A percentile compares a stretch with the other conserved stretches of the same genome.
phyloP scores from a whole-genome alignment of 2,329 filamentous ascomycete species.

The Beauveria caledonica region DNA sequence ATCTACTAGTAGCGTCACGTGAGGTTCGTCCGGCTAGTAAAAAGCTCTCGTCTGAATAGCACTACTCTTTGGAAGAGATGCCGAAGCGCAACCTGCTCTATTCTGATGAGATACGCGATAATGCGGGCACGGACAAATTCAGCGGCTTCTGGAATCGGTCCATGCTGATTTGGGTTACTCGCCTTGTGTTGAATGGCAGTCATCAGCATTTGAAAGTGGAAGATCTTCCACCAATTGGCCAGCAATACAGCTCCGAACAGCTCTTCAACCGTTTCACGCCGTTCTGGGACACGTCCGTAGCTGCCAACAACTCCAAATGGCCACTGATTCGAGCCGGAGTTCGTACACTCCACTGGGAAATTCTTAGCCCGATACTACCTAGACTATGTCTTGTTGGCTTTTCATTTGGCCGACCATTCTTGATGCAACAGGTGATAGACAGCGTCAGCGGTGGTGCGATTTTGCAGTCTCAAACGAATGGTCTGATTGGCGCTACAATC shows the following conservation, averaged over 20 bases:
- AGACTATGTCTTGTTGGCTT: not conserved
- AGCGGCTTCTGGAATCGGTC: slow-evolving; percentile 14
- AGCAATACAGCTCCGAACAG: not conserved
- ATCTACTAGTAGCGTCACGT: no score
- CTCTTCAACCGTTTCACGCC: not conserved
- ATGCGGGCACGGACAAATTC: slow-evolving; percentile 15
- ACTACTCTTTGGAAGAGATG: slow-evolving; percentile 24
- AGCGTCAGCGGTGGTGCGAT: not conserved
- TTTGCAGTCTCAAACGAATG: not conserved
- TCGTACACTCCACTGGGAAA: not conserved
- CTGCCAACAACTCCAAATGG: not conserved
- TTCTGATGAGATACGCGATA: slow-evolving; percentile 1
- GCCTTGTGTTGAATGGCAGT: not conserved
- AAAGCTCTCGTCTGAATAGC: no score
- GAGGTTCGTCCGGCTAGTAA: no score
- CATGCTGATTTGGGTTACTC: not conserved
- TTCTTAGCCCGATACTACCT: not conserved
- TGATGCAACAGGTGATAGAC: slow-evolving; percentile 6
- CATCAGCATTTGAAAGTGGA: not conserved
- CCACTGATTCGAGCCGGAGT: not conserved
- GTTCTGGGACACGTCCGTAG: not conserved
- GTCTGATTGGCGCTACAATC: slow-evolving; percentile 1
- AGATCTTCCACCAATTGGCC: not conserved
- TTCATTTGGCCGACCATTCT: slow-evolving; percentile 3
- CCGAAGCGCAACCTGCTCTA: slow-evolving; percentile 17